These are phyloP conservation scores for Adenanthera pavonina DNA, from an alignment of 306 rosid genomes.

Conservation along the genomic window DNA sequence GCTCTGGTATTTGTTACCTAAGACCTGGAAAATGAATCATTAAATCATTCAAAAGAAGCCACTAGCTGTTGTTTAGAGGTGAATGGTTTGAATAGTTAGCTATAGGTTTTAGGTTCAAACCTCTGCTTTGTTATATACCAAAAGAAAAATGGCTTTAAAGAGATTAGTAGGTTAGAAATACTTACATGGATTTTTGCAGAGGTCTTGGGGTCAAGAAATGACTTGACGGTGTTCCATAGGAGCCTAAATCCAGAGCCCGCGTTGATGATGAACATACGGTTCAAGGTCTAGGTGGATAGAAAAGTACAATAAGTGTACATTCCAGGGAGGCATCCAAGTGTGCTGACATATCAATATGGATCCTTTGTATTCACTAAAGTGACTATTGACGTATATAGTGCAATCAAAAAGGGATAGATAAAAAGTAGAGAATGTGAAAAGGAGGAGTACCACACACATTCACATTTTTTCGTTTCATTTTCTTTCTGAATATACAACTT, in stretches of 20 bases:
- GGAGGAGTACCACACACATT: no score
- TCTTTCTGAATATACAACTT: neutral
- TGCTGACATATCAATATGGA: neutral
- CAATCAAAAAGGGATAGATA: no score
- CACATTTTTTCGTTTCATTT: neutral
- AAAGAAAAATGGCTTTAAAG: neutral
- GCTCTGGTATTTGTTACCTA: constrained; percentile 94
- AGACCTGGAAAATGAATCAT: constrained; percentile 64
- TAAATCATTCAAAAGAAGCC: neutral
- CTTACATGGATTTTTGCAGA: constrained; percentile 84
- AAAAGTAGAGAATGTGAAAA: no score
- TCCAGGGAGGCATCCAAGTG: neutral
- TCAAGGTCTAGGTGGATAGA: constrained; percentile 56
- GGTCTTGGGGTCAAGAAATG: constrained; percentile 94
- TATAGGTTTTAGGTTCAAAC: neutral
- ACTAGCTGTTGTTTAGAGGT: neutral
- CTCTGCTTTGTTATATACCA: neutral
- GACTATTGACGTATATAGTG: no score
- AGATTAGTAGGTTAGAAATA: constrained; percentile 1
- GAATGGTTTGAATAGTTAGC: neutral
- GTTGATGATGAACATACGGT: constrained; percentile 96
- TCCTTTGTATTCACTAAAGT: no score
- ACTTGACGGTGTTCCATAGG: constrained; percentile 86
- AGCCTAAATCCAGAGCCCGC: constrained; percentile 98
- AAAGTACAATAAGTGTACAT: constrained; percentile 29